Evolutionary conservation across 139 green algal species (phyloP).

Genomic region (Bryopsis sp.): DNA sequence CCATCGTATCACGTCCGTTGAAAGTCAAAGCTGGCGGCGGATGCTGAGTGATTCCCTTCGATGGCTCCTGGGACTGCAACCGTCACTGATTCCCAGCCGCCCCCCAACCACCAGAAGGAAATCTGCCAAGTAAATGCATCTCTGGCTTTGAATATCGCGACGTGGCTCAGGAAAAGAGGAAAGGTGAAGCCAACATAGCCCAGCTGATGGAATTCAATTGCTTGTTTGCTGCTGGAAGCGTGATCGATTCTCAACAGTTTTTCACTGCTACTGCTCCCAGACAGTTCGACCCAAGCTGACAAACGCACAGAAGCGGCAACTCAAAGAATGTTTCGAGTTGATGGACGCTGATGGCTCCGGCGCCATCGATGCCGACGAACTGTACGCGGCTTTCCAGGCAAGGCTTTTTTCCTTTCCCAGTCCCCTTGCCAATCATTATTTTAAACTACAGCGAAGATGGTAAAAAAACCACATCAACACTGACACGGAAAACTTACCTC

Average conservation of each 20-base stretch:
- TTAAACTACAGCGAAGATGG: neutral
- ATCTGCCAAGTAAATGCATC: slow-evolving; percentile 18
- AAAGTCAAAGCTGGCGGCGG: too few relatives aligned
- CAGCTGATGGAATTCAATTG: neutral
- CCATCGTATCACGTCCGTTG: too few relatives aligned
- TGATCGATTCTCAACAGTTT: neutral
- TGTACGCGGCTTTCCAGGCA: slow-evolving; percentile 56
- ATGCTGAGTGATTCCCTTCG: too few relatives aligned
- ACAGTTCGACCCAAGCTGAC: slow-evolving; percentile 46
- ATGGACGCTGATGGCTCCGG: slow-evolving; percentile 71
- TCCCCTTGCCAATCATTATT: neutral
- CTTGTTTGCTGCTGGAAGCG: neutral
- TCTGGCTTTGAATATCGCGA: slow-evolving; percentile 25
- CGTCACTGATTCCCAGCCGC: too few relatives aligned
- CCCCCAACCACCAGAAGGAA: too few relatives aligned
- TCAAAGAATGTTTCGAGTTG: slow-evolving; percentile 58
- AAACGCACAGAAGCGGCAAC: slow-evolving; percentile 41
- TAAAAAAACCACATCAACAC: too few relatives aligned
- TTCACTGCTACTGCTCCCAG: slow-evolving; percentile 22
- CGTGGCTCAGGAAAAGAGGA: slow-evolving; percentile 28
- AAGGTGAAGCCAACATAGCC: slow-evolving; percentile 21
- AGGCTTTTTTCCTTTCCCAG: neutral
- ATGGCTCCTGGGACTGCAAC: too few relatives aligned
- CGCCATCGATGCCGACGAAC: slow-evolving; percentile 62
- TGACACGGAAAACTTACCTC: too few relatives aligned